phyloP scores from a whole-genome alignment of 202 grass and related monocot genomes.

The Tripidium arundinaceum region DNA sequence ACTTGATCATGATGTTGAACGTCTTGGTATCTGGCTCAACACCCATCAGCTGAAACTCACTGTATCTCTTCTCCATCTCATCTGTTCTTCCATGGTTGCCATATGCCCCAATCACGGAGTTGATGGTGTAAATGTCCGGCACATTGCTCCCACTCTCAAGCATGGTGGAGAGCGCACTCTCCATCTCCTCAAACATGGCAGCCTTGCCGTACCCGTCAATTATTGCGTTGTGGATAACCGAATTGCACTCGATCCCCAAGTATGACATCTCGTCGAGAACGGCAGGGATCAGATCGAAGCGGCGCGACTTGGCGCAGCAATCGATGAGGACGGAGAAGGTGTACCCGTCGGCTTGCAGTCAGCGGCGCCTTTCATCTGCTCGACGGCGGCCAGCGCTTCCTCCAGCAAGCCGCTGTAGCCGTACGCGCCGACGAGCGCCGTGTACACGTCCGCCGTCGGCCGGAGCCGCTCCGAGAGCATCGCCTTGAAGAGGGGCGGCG shows the following conservation, averaged over 20 bases:
- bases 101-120: slow-evolving; percentile 79
- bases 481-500: slow-evolving; percentile 48
- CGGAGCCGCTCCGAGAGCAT: slow-evolving; percentile 63
- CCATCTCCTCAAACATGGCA: slow-evolving; percentile 62
- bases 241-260: slow-evolving; percentile 57
- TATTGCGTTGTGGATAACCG: slow-evolving; percentile 71
- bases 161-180: slow-evolving; percentile 54
- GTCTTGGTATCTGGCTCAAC: slow-evolving; percentile 68
- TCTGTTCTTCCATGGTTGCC: slow-evolving; percentile 56
- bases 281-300: slow-evolving; percentile 49
- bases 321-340: slow-evolving; percentile 65
- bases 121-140: slow-evolving; percentile 85
- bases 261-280: slow-evolving; percentile 78
- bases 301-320: slow-evolving; percentile 49
- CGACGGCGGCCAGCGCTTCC: slow-evolving; percentile 53
- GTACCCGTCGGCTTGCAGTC: slow-evolving; percentile 67
- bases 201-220: slow-evolving; percentile 77
- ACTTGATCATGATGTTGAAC: slow-evolving; percentile 83
- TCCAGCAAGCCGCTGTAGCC: slow-evolving; percentile 57
- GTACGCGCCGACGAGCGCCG: slow-evolving; percentile 69
- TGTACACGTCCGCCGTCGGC: slow-evolving; percentile 71
- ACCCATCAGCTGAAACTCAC: slow-evolving; percentile 76
- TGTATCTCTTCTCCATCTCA: slow-evolving; percentile 81
- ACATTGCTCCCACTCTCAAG: slow-evolving; percentile 54
- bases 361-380: slow-evolving; percentile 66